Evolutionary conservation across 1,139 yeast genomes (phyloP).

Genomic region (Lizanozyma gosingica): DNA sequence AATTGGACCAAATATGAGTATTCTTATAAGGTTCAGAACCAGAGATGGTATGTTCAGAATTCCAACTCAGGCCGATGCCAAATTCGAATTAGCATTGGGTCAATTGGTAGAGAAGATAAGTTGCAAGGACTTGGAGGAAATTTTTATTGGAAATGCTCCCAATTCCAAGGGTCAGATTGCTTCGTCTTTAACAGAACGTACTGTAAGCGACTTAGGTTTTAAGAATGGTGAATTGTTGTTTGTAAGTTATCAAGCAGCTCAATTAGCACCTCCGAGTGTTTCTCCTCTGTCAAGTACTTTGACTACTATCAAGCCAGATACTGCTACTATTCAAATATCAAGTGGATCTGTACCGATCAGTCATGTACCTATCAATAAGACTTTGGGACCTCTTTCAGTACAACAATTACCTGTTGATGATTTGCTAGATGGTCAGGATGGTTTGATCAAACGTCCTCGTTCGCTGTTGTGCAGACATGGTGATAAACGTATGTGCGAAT

Average conservation of each 20-base stretch:
- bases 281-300: slow-evolving; percentile 8
- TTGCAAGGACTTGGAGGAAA: slow-evolving; percentile 20
- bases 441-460: slow-evolving; percentile 58
- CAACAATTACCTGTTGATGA: slow-evolving; percentile 57
- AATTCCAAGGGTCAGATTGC: slow-evolving; percentile 40
- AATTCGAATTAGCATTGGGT: slow-evolving; percentile 41
- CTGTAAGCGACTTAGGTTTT: slow-evolving; percentile 46
- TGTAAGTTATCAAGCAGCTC: slow-evolving; percentile 34
- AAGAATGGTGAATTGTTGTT: slow-evolving; percentile 82
- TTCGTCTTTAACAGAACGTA: slow-evolving; percentile 30
- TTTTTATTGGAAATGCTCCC: slow-evolving; percentile 40
- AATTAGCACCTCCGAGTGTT: slow-evolving; percentile 4
- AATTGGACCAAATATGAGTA: background rate
- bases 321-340: slow-evolving; percentile 4
- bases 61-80: slow-evolving; percentile 37
- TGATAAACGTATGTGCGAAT: slow-evolving; percentile 95
- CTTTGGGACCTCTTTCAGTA: slow-evolving; percentile 13
- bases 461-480: slow-evolving; percentile 77
- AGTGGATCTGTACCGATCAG: slow-evolving; percentile 5
- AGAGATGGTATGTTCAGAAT: slow-evolving; percentile 78
- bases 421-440: slow-evolving; percentile 56
- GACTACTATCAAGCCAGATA: slow-evolving; percentile 4
- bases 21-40: slow-evolving; percentile 62
- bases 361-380: slow-evolving; percentile 2
- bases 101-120: slow-evolving; percentile 30